A percentile compares a stretch with the other conserved stretches of the same genome.
phyloP scores from a whole-genome alignment of 306 rosid genomes.

The Castanea crenata region DNA sequence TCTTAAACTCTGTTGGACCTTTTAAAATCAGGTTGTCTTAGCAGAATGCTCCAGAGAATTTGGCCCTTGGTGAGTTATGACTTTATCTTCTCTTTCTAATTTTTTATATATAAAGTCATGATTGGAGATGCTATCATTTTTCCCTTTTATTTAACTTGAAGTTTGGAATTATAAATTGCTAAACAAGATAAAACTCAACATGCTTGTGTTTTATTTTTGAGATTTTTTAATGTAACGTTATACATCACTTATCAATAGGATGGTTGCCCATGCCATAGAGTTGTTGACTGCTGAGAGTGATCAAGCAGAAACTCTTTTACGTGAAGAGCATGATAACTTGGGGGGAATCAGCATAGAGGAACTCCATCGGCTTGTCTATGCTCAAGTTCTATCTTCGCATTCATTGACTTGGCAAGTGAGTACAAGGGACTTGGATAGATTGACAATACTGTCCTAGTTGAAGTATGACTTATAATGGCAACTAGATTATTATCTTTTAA shows the following conservation, averaged over 20 bases:
- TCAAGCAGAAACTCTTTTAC: constrained; percentile 78
- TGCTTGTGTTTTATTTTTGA: constrained; percentile 12
- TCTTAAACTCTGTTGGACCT: constrained; percentile 18
- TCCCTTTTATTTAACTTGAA: not conserved
- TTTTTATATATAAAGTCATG: constrained; percentile 1
- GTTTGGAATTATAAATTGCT: not conserved
- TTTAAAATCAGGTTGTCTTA: constrained; percentile 75
- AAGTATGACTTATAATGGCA: not conserved
- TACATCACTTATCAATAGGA: constrained; percentile 53
- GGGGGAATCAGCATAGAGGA: constrained; percentile 92
- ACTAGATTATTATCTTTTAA: not conserved
- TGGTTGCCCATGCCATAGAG: constrained; percentile 88
- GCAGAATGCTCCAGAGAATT: constrained; percentile 88
- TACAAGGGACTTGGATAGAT: constrained; percentile 23
- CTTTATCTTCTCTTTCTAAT: not conserved
- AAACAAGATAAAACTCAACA: not conserved
- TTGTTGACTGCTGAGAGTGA: constrained; percentile 85
- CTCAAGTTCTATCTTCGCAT: constrained; percentile 89
- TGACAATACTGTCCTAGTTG: constrained; percentile 16
- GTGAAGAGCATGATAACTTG: constrained; percentile 64
- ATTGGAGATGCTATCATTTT: not conserved
- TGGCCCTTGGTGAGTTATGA: constrained; percentile 88
- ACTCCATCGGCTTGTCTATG: constrained; percentile 82
- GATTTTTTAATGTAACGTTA: constrained; percentile 18
- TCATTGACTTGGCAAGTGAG: constrained; percentile 95